phyloP scores from a whole-genome alignment of 306 rosid species.

The Prunus padus region DNA sequence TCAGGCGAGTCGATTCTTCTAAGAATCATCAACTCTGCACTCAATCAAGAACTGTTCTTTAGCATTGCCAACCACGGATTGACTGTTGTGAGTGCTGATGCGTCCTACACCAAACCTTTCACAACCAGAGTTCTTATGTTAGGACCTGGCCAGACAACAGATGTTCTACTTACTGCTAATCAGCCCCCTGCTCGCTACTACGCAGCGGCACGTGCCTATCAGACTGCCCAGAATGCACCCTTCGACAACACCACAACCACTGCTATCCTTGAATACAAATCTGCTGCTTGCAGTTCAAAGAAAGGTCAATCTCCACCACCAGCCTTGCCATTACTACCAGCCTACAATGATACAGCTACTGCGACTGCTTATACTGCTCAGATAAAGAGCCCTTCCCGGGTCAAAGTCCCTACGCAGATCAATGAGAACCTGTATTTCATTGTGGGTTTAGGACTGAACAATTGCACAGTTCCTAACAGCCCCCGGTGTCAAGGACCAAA shows the following conservation, averaged over 20 bases:
- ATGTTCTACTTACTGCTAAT: constrained; percentile 68
- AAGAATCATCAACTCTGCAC: constrained; percentile 74
- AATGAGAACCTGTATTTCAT: constrained; percentile 54
- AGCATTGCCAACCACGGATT: constrained; percentile 72
- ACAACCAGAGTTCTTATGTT: constrained; percentile 61
- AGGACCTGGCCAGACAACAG: constrained; percentile 89
- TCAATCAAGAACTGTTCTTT: constrained; percentile 83
- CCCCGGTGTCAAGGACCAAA: constrained; percentile 96
- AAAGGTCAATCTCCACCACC: constrained; percentile 43
- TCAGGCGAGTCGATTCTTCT: constrained; percentile 67
- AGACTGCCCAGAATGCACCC: constrained; percentile 74
- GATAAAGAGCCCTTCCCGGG: constrained; percentile 52
- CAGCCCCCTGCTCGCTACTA: constrained; percentile 77
- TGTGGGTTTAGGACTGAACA: constrained; percentile 78
- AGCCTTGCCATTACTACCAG: constrained; percentile 53
- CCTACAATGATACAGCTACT: constrained; percentile 67
- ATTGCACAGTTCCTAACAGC: constrained; percentile 78
- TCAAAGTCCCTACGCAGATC: constrained; percentile 38
- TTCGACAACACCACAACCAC: constrained; percentile 97
- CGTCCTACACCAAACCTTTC: constrained; percentile 71
- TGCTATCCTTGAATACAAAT: constrained; percentile 78
- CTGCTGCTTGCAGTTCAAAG: constrained; percentile 33
- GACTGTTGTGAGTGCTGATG: constrained; percentile 77
- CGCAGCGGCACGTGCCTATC: constrained; percentile 67
- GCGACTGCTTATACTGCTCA: constrained; percentile 57